phyloP scores from a whole-genome alignment of 805 yeast genomes.

The Monosporozyma yasuniensis region DNA sequence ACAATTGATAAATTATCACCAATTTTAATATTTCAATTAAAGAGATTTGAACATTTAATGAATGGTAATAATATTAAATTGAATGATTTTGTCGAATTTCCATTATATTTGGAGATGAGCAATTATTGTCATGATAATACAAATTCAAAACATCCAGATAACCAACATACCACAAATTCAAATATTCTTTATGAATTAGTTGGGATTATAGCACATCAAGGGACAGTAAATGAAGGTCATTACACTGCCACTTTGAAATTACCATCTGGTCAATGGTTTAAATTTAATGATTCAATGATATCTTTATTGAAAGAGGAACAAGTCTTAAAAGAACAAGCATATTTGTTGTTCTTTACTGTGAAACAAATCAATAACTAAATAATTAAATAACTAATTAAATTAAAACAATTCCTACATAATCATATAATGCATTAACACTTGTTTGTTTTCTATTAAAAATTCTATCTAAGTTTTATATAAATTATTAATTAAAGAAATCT shows the following conservation, averaged over 20 bases:
- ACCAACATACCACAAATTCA: constrained; percentile 16
- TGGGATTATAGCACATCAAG: constrained; percentile 82
- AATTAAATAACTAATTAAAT: not conserved
- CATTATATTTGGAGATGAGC: constrained; percentile 62
- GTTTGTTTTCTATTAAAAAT: not conserved
- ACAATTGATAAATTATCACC: constrained; percentile 63
- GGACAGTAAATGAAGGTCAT: constrained; percentile 94
- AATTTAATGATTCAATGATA: constrained; percentile 83
- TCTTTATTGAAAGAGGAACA: constrained; percentile 54
- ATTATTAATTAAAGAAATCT: constrained; percentile 40
- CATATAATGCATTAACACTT: not conserved
- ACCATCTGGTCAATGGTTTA: constrained; percentile 74
- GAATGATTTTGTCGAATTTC: constrained; percentile 65
- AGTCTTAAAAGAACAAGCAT: constrained; percentile 67
- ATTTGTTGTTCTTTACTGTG: constrained; percentile 61
- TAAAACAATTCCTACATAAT: too few relatives aligned
- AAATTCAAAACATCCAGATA: constrained; percentile 1
- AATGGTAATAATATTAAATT: constrained; percentile 51
- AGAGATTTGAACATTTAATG: constrained; percentile 43
- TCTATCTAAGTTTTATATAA: not conserved
- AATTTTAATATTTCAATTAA: constrained; percentile 75
- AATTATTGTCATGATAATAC: constrained; percentile 36
- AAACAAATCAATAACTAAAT: constrained; percentile 10
- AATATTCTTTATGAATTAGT: constrained; percentile 66
- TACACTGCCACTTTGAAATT: constrained; percentile 73